Conservation (phyloP, 257 asterid species). For the Oldenlandia corymbosa region DNA sequence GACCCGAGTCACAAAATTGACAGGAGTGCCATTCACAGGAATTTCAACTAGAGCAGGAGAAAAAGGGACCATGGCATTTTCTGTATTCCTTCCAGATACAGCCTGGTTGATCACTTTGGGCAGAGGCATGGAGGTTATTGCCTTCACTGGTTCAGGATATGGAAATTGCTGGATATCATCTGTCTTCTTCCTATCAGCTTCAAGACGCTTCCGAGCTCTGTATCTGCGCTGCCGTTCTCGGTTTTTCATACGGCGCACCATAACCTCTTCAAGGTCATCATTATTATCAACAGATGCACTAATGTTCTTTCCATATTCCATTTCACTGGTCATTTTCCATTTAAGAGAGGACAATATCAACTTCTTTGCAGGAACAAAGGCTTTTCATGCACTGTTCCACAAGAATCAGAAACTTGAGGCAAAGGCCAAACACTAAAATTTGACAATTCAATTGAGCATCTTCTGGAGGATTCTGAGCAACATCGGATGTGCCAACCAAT, state of each 20-base stretch:
- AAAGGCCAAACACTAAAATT: background rate
- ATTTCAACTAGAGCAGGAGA: slow-evolving; percentile 30
- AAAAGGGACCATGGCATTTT: slow-evolving; percentile 25
- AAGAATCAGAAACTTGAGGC: background rate
- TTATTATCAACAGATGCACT: slow-evolving; percentile 37
- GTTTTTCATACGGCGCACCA: slow-evolving; percentile 72
- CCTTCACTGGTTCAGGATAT: slow-evolving; percentile 41
- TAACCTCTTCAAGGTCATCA: slow-evolving; percentile 34
- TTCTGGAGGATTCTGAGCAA: background rate
- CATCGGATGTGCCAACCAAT: background rate
- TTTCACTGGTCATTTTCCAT: slow-evolving; percentile 18
- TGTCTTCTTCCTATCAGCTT: slow-evolving; percentile 44
- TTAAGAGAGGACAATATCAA: background rate
- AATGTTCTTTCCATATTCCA: slow-evolving; percentile 32
- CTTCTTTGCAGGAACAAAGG: background rate
- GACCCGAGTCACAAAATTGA: slow-evolving; percentile 48
- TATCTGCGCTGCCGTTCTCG: slow-evolving; percentile 90
- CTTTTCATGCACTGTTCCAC: background rate
- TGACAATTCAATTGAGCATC: background rate
- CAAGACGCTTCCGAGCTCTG: slow-evolving; percentile 82
- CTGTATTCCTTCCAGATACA: slow-evolving; percentile 24
- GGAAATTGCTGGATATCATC: slow-evolving; percentile 10
- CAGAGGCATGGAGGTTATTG: slow-evolving; percentile 9
- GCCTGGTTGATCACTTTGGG: slow-evolving; percentile 2
- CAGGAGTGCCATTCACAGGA: slow-evolving; percentile 28